Percentiles rank a stretch among this genome's conserved stretches.
Evolutionary conservation across 306 rosid genomes (phyloP).

Genomic region (Mimosa bimucronata): DNA sequence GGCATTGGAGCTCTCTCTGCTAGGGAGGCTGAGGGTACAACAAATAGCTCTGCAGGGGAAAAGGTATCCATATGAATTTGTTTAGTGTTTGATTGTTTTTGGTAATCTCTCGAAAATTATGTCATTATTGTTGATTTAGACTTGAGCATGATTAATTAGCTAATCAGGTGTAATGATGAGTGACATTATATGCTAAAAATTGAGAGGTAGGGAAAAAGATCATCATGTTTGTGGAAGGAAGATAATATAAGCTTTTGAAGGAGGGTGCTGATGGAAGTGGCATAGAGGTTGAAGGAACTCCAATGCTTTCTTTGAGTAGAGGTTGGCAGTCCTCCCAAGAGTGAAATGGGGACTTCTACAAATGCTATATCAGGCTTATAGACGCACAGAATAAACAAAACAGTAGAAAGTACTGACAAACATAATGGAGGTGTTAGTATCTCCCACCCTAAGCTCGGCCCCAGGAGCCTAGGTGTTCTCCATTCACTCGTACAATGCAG

Average conservation of each 20-base stretch:
- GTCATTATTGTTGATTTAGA: slow-evolving; percentile 27
- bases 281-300: background rate
- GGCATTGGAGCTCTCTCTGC: slow-evolving; percentile 94
- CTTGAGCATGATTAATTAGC: background rate
- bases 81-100: slow-evolving; percentile 14
- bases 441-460: background rate
- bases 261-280: background rate
- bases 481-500: background rate
- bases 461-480: background rate
- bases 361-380: background rate
- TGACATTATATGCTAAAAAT: background rate
- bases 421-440: background rate
- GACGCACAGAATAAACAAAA: background rate
- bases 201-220: background rate
- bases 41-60: slow-evolving; percentile 84
- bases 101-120: slow-evolving; percentile 10
- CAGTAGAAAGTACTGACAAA: background rate
- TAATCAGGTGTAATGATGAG: background rate
- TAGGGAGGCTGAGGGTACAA: slow-evolving; percentile 96
- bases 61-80: slow-evolving; percentile 65
- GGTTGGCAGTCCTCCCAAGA: background rate
- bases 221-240: background rate
- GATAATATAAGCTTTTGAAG: background rate
- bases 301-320: background rate
- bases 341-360: background rate